phyloP scores from a whole-genome alignment of 176 grass and related monocot species.

The Luzula sylvatica region DNA sequence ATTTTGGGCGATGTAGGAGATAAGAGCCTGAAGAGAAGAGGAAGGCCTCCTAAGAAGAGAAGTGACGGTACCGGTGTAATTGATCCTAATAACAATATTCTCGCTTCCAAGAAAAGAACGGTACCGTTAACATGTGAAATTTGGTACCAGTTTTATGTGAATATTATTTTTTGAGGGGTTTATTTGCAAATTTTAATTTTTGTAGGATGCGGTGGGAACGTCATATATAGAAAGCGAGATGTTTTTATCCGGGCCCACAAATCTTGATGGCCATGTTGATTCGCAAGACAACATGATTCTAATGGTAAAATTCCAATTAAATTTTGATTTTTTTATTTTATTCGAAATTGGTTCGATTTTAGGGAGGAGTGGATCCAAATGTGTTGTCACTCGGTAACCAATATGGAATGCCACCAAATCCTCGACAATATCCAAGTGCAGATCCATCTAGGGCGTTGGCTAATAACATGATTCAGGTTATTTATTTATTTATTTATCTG shows the following conservation, averaged over 20 bases:
- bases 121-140: constrained; percentile 13
- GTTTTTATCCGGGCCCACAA: constrained; percentile 19
- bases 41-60: constrained; percentile 53
- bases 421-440: constrained; percentile 61
- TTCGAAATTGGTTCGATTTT: constrained; percentile 20
- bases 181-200: constrained; percentile 11
- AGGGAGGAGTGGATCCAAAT: constrained; percentile 84
- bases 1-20: constrained; percentile 5
- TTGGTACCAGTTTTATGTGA: neutral
- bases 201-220: constrained; percentile 1
- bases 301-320: constrained; percentile 14
- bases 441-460: constrained; percentile 52
- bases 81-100: constrained; percentile 23
- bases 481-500: constrained; percentile 3
- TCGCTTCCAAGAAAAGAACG: constrained; percentile 18
- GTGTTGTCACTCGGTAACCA: constrained; percentile 65
- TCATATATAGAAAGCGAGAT: constrained; percentile 23
- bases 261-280: constrained; percentile 19
- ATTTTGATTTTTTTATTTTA: constrained; percentile 7
- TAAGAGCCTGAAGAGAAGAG: constrained; percentile 35
- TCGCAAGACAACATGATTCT: constrained; percentile 26
- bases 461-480: constrained; percentile 76
- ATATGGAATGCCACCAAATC: constrained; percentile 73
- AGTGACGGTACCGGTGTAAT: constrained; percentile 39
- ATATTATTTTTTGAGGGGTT: neutral